Evolutionary conservation across 257 asterid genomes (phyloP).

Genomic region (Jacaranda mimosifolia): DNA sequence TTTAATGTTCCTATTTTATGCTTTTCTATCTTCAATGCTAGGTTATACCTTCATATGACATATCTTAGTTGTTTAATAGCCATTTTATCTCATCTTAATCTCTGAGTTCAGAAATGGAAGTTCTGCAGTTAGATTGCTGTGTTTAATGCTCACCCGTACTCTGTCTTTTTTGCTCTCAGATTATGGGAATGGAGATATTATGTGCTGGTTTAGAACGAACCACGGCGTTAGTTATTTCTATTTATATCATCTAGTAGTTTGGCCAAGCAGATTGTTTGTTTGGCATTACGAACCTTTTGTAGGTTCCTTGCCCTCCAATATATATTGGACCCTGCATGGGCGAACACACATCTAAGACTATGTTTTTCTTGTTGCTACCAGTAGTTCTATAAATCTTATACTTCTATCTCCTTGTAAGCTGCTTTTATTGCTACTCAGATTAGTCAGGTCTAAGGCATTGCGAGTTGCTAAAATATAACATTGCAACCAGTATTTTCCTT

Average conservation of each 20-base stretch:
- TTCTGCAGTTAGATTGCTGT: neutral
- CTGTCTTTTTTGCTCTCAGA: neutral
- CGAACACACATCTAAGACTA: no score
- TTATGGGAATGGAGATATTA: neutral
- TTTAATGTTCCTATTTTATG: slow-evolving; percentile 10
- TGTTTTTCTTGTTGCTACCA: no score
- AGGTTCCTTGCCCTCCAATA: neutral
- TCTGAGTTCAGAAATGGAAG: neutral
- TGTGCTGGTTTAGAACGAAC: neutral
- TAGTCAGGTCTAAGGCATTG: no score
- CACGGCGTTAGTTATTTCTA: neutral
- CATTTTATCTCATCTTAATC: neutral
- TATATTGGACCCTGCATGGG: no score
- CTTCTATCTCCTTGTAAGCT: no score
- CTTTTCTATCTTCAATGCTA: neutral
- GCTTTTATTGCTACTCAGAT: no score
- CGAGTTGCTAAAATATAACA: no score
- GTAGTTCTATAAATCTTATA: no score
- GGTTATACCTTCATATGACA: neutral
- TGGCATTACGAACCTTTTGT: neutral
- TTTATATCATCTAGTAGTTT: neutral
- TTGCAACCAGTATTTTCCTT: no score
- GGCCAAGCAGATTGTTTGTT: neutral
- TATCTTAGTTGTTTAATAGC: neutral
- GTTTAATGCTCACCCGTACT: neutral